Conservation (phyloP, 495 filamentous ascomycete species). For the Xylaria venustula region DNA sequence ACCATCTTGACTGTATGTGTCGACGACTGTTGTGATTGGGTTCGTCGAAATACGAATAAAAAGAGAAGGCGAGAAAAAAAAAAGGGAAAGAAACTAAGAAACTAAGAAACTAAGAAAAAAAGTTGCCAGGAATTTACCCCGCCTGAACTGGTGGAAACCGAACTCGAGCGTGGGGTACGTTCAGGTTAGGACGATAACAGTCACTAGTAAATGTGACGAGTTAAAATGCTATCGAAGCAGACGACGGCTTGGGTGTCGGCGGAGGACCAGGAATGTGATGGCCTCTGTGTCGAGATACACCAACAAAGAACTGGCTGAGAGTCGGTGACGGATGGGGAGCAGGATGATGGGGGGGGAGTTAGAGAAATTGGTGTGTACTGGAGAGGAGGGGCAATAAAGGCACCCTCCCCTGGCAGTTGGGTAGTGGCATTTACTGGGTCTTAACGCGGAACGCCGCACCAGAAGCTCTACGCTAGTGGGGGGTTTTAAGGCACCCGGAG, state of each 20-base stretch:
- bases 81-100: too few relatives aligned
- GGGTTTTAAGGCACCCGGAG: background rate
- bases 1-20: slow-evolving; percentile 81
- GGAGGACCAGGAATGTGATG: background rate
- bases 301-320: background rate
- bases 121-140: slow-evolving; percentile 5
- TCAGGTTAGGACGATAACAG: background rate
- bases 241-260: background rate
- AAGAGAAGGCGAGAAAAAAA: too few relatives aligned
- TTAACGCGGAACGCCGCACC: too few relatives aligned
- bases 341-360: background rate
- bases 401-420: too few relatives aligned
- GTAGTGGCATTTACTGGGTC: too few relatives aligned
- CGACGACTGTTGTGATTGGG: too few relatives aligned
- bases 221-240: background rate
- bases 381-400: slow-evolving; percentile 4
- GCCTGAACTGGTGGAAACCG: background rate
- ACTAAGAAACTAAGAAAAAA: background rate
- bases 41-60: too few relatives aligned
- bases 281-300: background rate
- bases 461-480: background rate
- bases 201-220: slow-evolving; percentile 11
- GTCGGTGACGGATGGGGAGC: background rate
- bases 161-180: slow-evolving; percentile 3
- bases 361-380: background rate